These are phyloP conservation scores for Amanita inopinata DNA, from an alignment of 768 basidiomycete species.

Conservation along the genomic window DNA sequence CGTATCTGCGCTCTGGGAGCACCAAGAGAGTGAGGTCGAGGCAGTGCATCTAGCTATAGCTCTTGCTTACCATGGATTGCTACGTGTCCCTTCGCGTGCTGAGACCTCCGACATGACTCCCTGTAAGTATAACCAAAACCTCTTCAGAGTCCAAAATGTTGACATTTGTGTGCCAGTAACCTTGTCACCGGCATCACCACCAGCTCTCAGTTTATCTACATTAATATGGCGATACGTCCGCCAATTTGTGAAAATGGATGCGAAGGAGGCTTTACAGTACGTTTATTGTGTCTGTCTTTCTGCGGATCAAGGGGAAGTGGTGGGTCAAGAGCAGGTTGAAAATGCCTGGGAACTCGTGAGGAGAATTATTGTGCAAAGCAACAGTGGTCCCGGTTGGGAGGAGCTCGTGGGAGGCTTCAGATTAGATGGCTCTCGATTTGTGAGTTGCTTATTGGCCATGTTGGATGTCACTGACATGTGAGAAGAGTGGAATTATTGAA, in stretches of 20 bases:
- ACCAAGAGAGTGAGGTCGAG: constrained; percentile 80
- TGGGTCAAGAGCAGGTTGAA: constrained; percentile 81
- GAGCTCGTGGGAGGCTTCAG: constrained; percentile 91
- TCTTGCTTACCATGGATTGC: constrained; percentile 84
- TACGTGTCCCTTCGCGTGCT: constrained; percentile 72
- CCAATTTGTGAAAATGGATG: constrained; percentile 87
- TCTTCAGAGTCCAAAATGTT: neutral
- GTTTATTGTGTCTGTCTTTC: constrained; percentile 79
- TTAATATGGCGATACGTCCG: constrained; percentile 90
- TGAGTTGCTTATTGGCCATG: constrained; percentile 28
- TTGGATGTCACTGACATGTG: neutral
- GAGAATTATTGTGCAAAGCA: constrained; percentile 70
- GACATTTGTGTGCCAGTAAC: constrained; percentile 44
- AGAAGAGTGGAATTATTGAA: constrained; percentile 79
- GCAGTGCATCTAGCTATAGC: constrained; percentile 92
- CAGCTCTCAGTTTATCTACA: constrained; percentile 73
- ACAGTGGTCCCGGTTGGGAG: constrained; percentile 78
- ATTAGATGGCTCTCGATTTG: constrained; percentile 82
- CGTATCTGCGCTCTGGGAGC: constrained; percentile 83
- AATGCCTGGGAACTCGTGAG: constrained; percentile 72
- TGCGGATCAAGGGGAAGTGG: constrained; percentile 54
- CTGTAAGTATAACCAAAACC: constrained; percentile 35
- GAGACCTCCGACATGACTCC: constrained; percentile 82
- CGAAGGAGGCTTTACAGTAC: constrained; percentile 90
- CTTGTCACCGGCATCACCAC: constrained; percentile 53